Conservation (phyloP, 2,329 filamentous ascomycete species). For the Penicillium sp. region DNA sequence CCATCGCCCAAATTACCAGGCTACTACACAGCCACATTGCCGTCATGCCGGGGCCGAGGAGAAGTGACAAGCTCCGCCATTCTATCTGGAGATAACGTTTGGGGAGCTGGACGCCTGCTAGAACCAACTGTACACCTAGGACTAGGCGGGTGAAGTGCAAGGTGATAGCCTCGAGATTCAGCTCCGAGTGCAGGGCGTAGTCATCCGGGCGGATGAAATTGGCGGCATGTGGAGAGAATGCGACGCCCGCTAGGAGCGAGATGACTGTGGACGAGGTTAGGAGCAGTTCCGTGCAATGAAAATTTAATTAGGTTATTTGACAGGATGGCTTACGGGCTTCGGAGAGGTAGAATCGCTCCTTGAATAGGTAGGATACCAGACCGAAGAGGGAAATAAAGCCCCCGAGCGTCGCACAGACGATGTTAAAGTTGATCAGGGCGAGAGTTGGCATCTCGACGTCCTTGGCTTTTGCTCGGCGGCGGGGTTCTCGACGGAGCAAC, state of each 20-base stretch:
- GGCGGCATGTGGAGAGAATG: slow-evolving; percentile 75
- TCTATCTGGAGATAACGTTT: slow-evolving; percentile 76
- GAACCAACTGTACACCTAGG: slow-evolving; percentile 83
- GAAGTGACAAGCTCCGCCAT: slow-evolving; percentile 73
- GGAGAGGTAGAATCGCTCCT: slow-evolving; percentile 87
- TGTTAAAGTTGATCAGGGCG: slow-evolving; percentile 76
- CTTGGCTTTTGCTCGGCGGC: slow-evolving; percentile 3
- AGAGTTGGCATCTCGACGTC: slow-evolving; percentile 60
- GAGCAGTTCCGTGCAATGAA: not conserved
- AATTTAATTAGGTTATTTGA: not conserved
- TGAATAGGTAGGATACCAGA: slow-evolving; percentile 83
- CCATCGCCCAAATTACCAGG: slow-evolving; percentile 73
- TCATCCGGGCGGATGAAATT: slow-evolving; percentile 75
- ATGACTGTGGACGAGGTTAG: slow-evolving; percentile 63
- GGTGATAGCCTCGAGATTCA: slow-evolving; percentile 71
- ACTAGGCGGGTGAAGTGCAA: slow-evolving; percentile 85
- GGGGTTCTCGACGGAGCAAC: not conserved
- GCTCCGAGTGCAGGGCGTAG: slow-evolving; percentile 63
- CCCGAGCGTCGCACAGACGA: slow-evolving; percentile 76
- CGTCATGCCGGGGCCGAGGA: slow-evolving; percentile 83
- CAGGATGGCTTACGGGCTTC: slow-evolving; percentile 71
- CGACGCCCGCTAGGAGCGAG: slow-evolving; percentile 74
- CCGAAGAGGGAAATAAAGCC: slow-evolving; percentile 91
- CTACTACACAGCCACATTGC: slow-evolving; percentile 85
- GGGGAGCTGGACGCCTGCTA: slow-evolving; percentile 85